phyloP scores from a whole-genome alignment of 1,139 yeast genomes.

The Yarrowia galli region DNA sequence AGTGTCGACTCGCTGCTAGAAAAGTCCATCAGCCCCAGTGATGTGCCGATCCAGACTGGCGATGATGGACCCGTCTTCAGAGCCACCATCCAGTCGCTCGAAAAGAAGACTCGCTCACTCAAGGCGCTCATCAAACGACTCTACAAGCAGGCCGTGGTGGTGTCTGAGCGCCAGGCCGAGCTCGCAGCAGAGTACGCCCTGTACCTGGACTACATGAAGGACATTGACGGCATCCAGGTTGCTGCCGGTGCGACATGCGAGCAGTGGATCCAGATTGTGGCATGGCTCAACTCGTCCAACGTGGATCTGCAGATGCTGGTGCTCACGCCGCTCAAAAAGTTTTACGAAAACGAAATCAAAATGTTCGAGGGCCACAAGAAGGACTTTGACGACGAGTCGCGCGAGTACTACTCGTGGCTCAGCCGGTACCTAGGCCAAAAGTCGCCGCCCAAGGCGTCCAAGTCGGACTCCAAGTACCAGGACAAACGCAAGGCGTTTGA shows the following conservation, averaged over 20 bases:
- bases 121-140: constrained; percentile 56
- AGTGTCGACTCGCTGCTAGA: constrained; percentile 35
- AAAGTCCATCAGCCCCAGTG: constrained; percentile 45
- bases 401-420: constrained; percentile 78
- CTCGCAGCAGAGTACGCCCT: constrained; percentile 51
- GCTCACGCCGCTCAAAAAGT: constrained; percentile 53
- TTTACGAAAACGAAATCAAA: constrained; percentile 55
- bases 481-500: constrained; percentile 69
- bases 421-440: constrained; percentile 72
- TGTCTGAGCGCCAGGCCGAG: constrained; percentile 52
- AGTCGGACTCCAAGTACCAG: constrained; percentile 67
- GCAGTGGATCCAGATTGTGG: constrained; percentile 49
- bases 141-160: constrained; percentile 51
- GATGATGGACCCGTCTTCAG: constrained; percentile 83
- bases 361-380: constrained; percentile 56
- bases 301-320: constrained; percentile 48
- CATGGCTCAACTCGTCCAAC: constrained; percentile 45
- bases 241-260: constrained; percentile 50
- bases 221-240: constrained; percentile 41
- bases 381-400: constrained; percentile 73
- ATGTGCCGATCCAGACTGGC: constrained; percentile 50
- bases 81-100: constrained; percentile 62
- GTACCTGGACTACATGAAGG: constrained; percentile 49
- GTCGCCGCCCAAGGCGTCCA: constrained; percentile 54
- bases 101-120: constrained; percentile 59